Base-by-base conservation (phyloP, 257 asterid genomes). In the Scutellaria baicalensis region DNA sequence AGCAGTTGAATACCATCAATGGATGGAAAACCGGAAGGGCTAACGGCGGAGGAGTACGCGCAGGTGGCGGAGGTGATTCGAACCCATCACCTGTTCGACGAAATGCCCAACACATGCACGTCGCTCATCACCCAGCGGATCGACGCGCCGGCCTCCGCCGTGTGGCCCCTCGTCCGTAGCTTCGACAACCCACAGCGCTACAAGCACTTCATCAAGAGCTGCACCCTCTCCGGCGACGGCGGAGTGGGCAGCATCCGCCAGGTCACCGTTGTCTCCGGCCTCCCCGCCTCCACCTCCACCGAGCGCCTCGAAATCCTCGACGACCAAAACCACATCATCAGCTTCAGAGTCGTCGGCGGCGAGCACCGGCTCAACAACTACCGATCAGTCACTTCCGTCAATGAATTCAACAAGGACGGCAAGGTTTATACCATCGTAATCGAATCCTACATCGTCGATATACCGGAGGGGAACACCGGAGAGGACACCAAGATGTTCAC, bases 121-220 rank as follows among this genome's bases (percentile, higher is more conserved):
- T 93, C 98, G 43, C 81, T 87, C 0, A 79, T 89, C 54, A 78
- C 85, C 0, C 95, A 91, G 16, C 84, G 82, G 52, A 84, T 93
- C 70, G 87, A 86, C 64, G 96, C 97, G 12, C 98, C 96, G 4
- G 86, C 85, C 0, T 62, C 16, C 14, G 79, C 72, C 12, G 95
- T 93, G 5, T 93, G 98, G 98, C 91, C 89, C 0, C 66, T 93
- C 33, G 92, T 93, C 2, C 86, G 97, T 27, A 71, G 91, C 4
- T 93, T 93, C 81, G 98, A 87, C 80, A 84, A 84, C 71, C 98
- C 97, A 0, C 92, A 90, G 42, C 84, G 82, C 31, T 93, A 93
- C 92, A 93, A 93, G 61, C 97, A 90, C 85, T 93, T 93, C 83
- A 84, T 93, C 85, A 93, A 93, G 84, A 83, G 92, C 76, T 90